Evolutionary conservation across 148 eudicot genomes (phyloP), one percentile per base, ranked within the genome.

Genomic region (Polygonum maritimum): DNA sequence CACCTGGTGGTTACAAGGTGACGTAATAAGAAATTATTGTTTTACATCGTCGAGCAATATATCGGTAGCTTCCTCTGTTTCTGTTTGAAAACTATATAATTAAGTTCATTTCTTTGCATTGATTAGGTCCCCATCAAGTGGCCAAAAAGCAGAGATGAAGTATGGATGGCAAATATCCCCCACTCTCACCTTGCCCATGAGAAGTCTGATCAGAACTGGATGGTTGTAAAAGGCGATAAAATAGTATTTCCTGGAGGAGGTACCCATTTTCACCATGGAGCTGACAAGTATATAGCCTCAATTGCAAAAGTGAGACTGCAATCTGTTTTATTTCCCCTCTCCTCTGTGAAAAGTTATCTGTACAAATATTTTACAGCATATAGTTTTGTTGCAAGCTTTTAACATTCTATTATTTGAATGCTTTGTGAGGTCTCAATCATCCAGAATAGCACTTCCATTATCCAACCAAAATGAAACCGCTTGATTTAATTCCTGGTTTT

Each of bases 101-200:
- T 60, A 21, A 35, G 4, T 55, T 4, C 2, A 22, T 75, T 75
- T 62, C 5, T 18, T 76, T 15, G 16, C 65, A 41, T 4, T 44
- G 5, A 22, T 38, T 47, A 76, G 78, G 55, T 76, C 31, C 78
- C 78, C 15, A 76, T 76, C 31, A 76, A 63, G 54, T 76, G 78
- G 78, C 78, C 78, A 21, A 63, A 38, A 21, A 76, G 78, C 55
- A 76, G 78, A 63, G 78, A 76, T 63, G 78, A 76, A 76, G 78
- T 76, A 16, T 76, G 78, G 78, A 76, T 62, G 54, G 78, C 78
- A 47, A 76, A 76, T 63, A 76, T 76, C 26, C 78, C 78, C 44
- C 78, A 76, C 41, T 62, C 78, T 21, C 78, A 76, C 40, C 78
- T 76, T 62, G 78, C 78, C n/a, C 71, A 60, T 40, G 78, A 76